phyloP scores from a whole-genome alignment of 768 basidiomycete genomes.

The Mycena rebaudengoi region DNA sequence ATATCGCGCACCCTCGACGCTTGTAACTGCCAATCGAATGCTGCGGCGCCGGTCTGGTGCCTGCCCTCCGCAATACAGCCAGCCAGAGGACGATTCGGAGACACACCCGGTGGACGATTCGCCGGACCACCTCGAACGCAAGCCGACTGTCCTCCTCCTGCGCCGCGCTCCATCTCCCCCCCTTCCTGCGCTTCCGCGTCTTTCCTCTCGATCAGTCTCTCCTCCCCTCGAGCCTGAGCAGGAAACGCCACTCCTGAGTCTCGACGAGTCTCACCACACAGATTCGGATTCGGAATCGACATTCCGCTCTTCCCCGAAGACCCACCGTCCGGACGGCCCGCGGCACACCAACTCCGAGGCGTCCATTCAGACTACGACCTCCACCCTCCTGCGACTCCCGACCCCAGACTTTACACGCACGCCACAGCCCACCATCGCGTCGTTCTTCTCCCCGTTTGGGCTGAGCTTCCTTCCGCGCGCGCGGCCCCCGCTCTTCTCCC shows the following conservation, averaged over 20 bases:
- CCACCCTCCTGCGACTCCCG: background rate
- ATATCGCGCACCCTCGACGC: conserved; percentile 15
- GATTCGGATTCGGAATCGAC: no score
- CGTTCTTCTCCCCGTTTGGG: conserved; percentile 25
- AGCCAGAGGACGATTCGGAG: background rate
- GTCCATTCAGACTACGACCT: background rate
- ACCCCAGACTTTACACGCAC: conserved; percentile 22
- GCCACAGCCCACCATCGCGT: conserved; percentile 18
- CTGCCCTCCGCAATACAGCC: background rate
- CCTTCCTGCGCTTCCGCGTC: background rate
- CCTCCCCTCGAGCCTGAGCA: background rate
- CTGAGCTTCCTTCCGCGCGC: conserved; percentile 27
- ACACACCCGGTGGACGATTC: background rate
- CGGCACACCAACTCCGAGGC: conserved; percentile 7
- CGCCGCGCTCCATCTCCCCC: background rate
- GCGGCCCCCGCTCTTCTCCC: conserved; percentile 11
- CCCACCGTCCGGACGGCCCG: conserved; percentile 25
- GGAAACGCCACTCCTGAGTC: background rate
- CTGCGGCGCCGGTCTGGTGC: conserved; percentile 11
- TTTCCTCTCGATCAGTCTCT: background rate
- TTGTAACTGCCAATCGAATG: background rate
- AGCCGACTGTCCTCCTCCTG: conserved; percentile 9
- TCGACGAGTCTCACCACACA: background rate
- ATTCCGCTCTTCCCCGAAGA: conserved; percentile 21
- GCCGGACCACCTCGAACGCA: background rate